A percentile compares a stretch with the other conserved stretches of the same genome.
These are phyloP conservation scores for Hymenotorrendiella dingleyae DNA, from an alignment of 2,329 filamentous ascomycete genomes.

Conservation along the genomic window DNA sequence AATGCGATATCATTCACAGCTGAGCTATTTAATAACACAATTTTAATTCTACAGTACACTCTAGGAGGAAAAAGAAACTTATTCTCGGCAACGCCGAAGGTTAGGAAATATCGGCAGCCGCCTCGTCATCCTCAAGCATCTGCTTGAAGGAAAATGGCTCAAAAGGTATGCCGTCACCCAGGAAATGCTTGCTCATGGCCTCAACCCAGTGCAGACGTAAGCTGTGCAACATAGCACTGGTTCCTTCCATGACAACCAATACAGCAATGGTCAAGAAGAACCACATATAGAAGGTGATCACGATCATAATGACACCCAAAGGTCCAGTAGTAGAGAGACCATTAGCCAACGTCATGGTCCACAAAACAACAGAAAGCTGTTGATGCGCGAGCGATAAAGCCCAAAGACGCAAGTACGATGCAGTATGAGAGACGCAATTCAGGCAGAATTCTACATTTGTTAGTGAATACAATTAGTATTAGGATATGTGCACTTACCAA, in stretches of 20 bases:
- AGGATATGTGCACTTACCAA: slow-evolving; percentile 71
- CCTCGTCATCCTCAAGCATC: slow-evolving; percentile 76
- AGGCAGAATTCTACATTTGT: slow-evolving; percentile 78
- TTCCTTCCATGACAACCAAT: slow-evolving; percentile 91
- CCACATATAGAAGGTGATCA: slow-evolving; percentile 82
- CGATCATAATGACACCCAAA: slow-evolving; percentile 71
- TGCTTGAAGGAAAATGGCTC: slow-evolving; percentile 82
- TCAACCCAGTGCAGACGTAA: slow-evolving; percentile 94
- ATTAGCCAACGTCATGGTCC: slow-evolving; percentile 87
- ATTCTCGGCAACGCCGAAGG: background rate
- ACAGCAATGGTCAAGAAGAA: slow-evolving; percentile 77
- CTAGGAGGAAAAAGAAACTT: slow-evolving; percentile 5
- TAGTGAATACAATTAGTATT: too few relatives aligned
- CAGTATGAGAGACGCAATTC: slow-evolving; percentile 98
- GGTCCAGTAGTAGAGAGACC: slow-evolving; percentile 63
- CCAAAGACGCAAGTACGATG: slow-evolving; percentile 97
- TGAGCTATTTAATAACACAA: too few relatives aligned
- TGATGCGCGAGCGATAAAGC: slow-evolving; percentile 95
- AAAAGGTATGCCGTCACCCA: slow-evolving; percentile 83
- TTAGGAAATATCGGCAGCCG: slow-evolving; percentile 45
- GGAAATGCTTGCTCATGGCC: slow-evolving; percentile 95
- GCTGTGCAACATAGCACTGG: slow-evolving; percentile 90
- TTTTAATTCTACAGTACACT: slow-evolving; percentile 23
- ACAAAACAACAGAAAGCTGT: slow-evolving; percentile 91
- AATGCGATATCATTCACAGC: too few relatives aligned